Evolutionary conservation across 345 rosid species (phyloP), one percentile per base, ranked within the genome.

Genomic region (Hirschfeldia incana): DNA sequence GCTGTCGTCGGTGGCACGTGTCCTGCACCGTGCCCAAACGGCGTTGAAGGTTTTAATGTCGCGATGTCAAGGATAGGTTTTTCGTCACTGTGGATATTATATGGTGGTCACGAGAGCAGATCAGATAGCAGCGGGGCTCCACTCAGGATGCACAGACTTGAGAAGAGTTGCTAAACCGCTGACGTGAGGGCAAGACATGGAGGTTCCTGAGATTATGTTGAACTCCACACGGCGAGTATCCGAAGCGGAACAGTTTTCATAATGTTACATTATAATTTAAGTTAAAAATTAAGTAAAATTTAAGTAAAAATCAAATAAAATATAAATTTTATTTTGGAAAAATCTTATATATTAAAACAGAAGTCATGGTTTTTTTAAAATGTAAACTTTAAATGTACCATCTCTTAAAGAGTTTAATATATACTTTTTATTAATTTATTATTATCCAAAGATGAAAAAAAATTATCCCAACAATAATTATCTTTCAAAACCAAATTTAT

Each of bases 91-190:
- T 89, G 89, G 11, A 69, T 77, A 9, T 65, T 84, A 65, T 92
- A 92, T 4, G 97, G 97, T 94, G 67, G 98, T 94, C 98, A 94
- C 90, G 10, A 94, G 89, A 9, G 98, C 97, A 0, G 97, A 94
- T 75, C 86, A 63, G 27, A 94, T 84, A 1, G 93, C 97, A 15
- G 98, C 94, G 0, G 98, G 96, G 63, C 93, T 92, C 98, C 98
- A 94, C 0, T 89, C 92, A 0, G 93, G 90, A 36, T 88, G 97
- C 46, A 81, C 89, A 1, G 82, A 79, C 73, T 92, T 94, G 55
- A 94, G 84, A 77, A 92, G 77, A 1, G 89, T 97, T 0, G 94
- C 98, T 12, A 92, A 84, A 46, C 98, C 97, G 60, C 97, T 89
- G 0, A 92, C 92, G 76, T 94, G 98, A 0, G 98, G 98, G 82